Evolutionary conservation across 108 stramenopile species (phyloP), one percentile per base, ranked within the genome.

Genomic region (Skeletonema tropicum): DNA sequence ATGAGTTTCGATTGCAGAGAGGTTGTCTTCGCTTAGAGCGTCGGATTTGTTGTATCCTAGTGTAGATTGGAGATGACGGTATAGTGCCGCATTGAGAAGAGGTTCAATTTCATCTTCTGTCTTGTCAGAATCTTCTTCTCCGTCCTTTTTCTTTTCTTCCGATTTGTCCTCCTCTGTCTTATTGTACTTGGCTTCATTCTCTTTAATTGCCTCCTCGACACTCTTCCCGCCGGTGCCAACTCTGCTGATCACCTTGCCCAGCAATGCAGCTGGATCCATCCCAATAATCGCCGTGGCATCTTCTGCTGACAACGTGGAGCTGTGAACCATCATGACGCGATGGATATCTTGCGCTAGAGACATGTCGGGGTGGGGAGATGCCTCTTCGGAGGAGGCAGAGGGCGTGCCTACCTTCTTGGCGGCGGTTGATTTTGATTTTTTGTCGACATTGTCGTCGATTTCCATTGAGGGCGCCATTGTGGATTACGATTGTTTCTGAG

Each of bases 331-430:
- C 70, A 73, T 64, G n/a, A 88, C 72, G 46, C 86, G 82, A 58
- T 95, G 94, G 23, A 92, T 90, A 23, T 86, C 70, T 74, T 92
- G 92, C 12, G 82, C 81, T 13, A 95, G 73, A 14, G 70, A 70
- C 92, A 93, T 93, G 65, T 89, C 82, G 17, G 94, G 94, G 77
- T 92, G 88, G 8, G 66, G 71, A 23, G 92, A 80, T n/a, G 92
- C 88, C 5, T 85, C 57, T 62, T 92, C 91, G 31, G 85, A 86
- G 8, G 88, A 87, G 25, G 90, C 91, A 55, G 90, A 89, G 25
- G 90, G 87, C 5, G 66, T 70, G 74, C 31, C 65, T 23, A 52
- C 45, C 26, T 66, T 76, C 63, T 71, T 71, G 29, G 17, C 30
- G 71, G 65, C 35, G 32, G 60, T 36, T 12, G 73, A 31, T 33